Evolutionary conservation across 805 yeast species (phyloP).

Genomic region (Zygotorulaspora chibaensis): DNA sequence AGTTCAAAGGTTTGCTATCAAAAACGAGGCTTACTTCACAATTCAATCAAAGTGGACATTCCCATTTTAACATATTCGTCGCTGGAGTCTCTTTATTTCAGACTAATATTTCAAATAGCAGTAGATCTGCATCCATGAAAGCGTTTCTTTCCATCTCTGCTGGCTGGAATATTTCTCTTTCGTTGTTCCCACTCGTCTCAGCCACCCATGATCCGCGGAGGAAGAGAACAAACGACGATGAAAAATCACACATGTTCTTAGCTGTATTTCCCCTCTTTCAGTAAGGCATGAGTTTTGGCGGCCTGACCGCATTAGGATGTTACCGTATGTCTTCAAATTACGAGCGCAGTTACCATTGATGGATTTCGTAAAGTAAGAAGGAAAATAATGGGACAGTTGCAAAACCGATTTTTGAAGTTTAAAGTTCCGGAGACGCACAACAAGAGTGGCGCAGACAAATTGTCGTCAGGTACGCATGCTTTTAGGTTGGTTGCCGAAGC

Average conservation of each 20-base stretch:
- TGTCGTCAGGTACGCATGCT: background rate
- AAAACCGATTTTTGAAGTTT: background rate
- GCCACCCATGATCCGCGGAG: background rate
- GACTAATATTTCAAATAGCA: background rate
- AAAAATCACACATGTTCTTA: background rate
- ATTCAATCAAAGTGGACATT: background rate
- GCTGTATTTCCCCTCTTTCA: background rate
- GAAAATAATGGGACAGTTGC: background rate
- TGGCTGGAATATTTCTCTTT: background rate
- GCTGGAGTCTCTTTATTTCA: background rate
- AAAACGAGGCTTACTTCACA: background rate
- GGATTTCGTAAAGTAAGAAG: background rate
- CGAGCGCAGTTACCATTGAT: background rate
- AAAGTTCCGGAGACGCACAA: constrained; percentile 45
- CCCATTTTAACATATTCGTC: background rate
- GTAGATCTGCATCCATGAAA: background rate
- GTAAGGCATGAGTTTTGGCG: background rate
- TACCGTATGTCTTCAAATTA: background rate
- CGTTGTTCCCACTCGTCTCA: background rate
- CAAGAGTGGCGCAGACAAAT: background rate
- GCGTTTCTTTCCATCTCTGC: background rate
- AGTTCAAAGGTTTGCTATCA: background rate
- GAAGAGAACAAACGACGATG: background rate
- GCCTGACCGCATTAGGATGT: background rate
- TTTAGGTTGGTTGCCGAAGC: background rate